phyloP scores from a whole-genome alignment of 129 eudicot species.

The Artemisia tridentata region DNA sequence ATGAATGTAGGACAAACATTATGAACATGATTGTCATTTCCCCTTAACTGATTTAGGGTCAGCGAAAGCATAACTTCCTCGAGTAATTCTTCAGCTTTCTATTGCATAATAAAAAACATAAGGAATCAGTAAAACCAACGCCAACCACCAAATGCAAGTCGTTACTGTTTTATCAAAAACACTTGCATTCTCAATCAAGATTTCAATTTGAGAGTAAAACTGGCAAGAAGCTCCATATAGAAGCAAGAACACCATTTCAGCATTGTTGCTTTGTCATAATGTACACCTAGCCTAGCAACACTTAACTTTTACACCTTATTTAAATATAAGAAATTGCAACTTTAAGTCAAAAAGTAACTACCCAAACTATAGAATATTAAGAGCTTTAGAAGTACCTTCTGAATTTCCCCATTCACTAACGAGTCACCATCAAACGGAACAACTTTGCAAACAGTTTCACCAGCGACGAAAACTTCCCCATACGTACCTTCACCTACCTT shows the following conservation, averaged over 20 bases:
- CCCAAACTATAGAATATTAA: conserved; percentile 11
- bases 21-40: conserved; percentile 33
- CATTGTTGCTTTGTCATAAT: neutral
- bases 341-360: neutral
- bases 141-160: neutral
- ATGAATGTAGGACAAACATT: conserved; percentile 82
- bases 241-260: neutral
- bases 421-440: conserved; percentile 94
- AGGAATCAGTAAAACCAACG: conserved; percentile 2
- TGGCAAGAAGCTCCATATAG: neutral
- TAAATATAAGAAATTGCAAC: neutral
- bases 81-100: conserved; percentile 84
- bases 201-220: neutral
- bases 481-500: conserved; percentile 99
- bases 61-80: conserved; percentile 87
- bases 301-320: neutral
- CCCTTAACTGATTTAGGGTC: conserved; percentile 80
- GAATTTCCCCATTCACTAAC: conserved; percentile 83
- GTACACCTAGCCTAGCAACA: neutral
- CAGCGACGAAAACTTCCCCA: conserved; percentile 94
- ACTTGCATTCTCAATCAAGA: neutral
- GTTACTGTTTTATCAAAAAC: neutral
- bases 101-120: conserved; percentile 30
- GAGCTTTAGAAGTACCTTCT: conserved; percentile 57
- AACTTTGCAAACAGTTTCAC: conserved; percentile 75